Percentiles rank a stretch among this genome's conserved stretches.
phyloP scores from a whole-genome alignment of 495 filamentous ascomycete species.

The Daldinia childiae region DNA sequence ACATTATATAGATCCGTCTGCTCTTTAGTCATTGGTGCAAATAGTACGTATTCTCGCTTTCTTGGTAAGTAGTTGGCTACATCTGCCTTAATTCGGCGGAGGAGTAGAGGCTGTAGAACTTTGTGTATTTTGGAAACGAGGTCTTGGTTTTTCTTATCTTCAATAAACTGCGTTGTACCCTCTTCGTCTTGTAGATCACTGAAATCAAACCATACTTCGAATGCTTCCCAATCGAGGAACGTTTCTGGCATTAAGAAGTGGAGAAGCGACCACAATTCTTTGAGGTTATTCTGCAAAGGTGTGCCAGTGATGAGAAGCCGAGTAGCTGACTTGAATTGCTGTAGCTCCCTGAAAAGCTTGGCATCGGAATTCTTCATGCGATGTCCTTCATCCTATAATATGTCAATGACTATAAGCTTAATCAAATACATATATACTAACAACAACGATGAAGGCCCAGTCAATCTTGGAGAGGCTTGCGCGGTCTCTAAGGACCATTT shows the following conservation, averaged over 20 bases:
- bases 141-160: conserved; percentile 80
- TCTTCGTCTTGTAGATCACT: conserved; percentile 80
- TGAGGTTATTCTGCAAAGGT: conserved; percentile 93
- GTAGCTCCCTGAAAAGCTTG: conserved; percentile 85
- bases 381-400: conserved; percentile 84
- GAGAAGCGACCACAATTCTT: conserved; percentile 93
- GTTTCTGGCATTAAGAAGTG: conserved; percentile 94
- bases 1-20: conserved; percentile 92
- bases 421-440: conserved; percentile 52
- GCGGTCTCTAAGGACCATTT: conserved; percentile 92
- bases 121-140: conserved; percentile 90
- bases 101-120: conserved; percentile 89
- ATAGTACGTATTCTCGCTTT: conserved; percentile 96
- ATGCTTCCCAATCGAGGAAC: conserved; percentile 87
- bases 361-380: conserved; percentile 97
- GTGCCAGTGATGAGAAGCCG: conserved; percentile 94
- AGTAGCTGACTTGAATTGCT: conserved; percentile 87
- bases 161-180: conserved; percentile 74
- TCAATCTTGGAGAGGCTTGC: conserved; percentile 80
- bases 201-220: conserved; percentile 97
- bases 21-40: conserved; percentile 84
- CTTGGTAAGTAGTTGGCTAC: conserved; percentile 90
- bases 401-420: conserved; percentile 9
- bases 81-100: conserved; percentile 90
- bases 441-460: conserved; percentile 97